These are phyloP conservation scores for Diaporthe vaccinii DNA, from an alignment of 2,329 filamentous ascomycete species.

Conservation along the genomic window DNA sequence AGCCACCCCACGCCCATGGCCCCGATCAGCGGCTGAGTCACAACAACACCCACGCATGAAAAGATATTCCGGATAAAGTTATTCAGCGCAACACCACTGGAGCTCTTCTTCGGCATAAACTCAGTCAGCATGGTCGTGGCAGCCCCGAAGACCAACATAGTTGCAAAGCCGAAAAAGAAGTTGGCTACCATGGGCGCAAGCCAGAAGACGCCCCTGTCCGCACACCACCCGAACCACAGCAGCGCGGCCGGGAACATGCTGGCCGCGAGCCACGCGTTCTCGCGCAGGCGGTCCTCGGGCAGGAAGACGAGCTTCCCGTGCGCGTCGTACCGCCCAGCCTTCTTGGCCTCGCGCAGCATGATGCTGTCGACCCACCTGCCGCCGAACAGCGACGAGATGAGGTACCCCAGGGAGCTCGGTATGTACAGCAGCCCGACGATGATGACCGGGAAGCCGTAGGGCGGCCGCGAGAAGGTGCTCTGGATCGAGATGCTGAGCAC, in stretches of 20 bases:
- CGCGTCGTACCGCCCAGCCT: constrained; percentile 76
- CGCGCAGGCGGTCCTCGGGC: constrained; percentile 85
- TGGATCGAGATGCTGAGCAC: constrained; percentile 84
- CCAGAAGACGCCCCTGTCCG: constrained; percentile 60
- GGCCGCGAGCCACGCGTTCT: constrained; percentile 84
- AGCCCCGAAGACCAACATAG: constrained; percentile 83
- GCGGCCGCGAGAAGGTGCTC: constrained; percentile 73
- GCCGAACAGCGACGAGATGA: constrained; percentile 76
- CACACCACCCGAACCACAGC: constrained; percentile 81
- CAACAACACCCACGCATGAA: constrained; percentile 77
- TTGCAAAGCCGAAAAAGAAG: constrained; percentile 81
- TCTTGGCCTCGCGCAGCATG: constrained; percentile 82
- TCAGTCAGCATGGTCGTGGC: constrained; percentile 88
- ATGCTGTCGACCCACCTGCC: constrained; percentile 85
- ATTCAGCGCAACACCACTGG: constrained; percentile 82
- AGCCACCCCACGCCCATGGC: constrained; percentile 83
- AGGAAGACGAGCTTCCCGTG: constrained; percentile 75
- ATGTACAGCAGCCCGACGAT: constrained; percentile 83
- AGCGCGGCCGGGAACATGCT: constrained; percentile 76
- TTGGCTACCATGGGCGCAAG: constrained; percentile 72
- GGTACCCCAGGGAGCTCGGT: constrained; percentile 81
- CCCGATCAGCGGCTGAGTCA: constrained; percentile 78
- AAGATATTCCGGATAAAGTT: constrained; percentile 87
- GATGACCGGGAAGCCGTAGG: constrained; percentile 78
- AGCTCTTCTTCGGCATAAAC: constrained; percentile 80